phyloP scores from a whole-genome alignment of 495 filamentous ascomycete genomes.

The Letharia columbiana region DNA sequence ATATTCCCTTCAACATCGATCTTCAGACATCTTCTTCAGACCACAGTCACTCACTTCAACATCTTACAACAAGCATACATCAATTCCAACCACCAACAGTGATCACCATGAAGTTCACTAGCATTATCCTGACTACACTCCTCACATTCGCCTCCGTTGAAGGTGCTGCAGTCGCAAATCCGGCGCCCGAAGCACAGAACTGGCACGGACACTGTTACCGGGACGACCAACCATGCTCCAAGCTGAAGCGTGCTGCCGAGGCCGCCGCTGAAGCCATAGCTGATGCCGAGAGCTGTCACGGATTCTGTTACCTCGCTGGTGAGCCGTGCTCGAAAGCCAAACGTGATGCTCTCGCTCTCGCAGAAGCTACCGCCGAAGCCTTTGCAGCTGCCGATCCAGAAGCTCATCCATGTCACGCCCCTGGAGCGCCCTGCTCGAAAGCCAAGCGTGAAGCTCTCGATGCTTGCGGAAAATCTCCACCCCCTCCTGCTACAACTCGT shows the following conservation, averaged over 20 bases:
- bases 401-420: neutral
- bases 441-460: neutral
- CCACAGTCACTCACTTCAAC: slow-evolving; percentile 7
- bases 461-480: neutral
- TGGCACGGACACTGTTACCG: slow-evolving; percentile 25
- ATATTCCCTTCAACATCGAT: slow-evolving; percentile 8
- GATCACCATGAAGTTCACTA: slow-evolving; percentile 42
- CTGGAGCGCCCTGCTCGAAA: slow-evolving; percentile 6
- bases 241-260: slow-evolving; percentile 40
- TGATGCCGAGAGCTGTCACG: slow-evolving; percentile 24
- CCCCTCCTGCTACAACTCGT: neutral
- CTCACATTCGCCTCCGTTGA: slow-evolving; percentile 34
- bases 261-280: slow-evolving; percentile 29
- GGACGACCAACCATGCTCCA: slow-evolving; percentile 38
- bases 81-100: slow-evolving; percentile 13
- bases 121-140: slow-evolving; percentile 32
- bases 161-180: slow-evolving; percentile 26
- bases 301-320: slow-evolving; percentile 33
- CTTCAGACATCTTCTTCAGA: slow-evolving; percentile 12
- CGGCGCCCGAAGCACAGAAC: neutral
- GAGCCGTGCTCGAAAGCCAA: slow-evolving; percentile 41
- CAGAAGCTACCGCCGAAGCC: slow-evolving; percentile 8
- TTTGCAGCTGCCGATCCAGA: slow-evolving; percentile 3
- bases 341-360: slow-evolving; percentile 35
- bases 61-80: slow-evolving; percentile 13